A percentile compares a stretch with the other conserved stretches of the same genome.
Evolutionary conservation across 2,329 filamentous ascomycete species (phyloP).

Genomic region (Cucurbitaria berberidis): DNA sequence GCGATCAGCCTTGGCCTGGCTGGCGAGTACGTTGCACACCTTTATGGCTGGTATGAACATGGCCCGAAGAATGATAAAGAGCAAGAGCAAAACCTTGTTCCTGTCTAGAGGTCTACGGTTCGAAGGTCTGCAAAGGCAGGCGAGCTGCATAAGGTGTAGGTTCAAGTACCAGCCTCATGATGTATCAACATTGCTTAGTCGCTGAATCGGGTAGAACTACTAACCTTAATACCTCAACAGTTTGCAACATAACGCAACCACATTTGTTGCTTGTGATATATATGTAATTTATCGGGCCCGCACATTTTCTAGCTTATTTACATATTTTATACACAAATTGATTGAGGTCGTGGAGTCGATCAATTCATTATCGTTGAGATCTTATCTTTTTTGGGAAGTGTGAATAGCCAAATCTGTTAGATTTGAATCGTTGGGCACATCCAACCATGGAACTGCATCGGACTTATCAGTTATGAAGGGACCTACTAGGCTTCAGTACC

Average conservation of each 20-base stretch:
- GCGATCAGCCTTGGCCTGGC: slow-evolving; percentile 62
- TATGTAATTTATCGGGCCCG: neutral
- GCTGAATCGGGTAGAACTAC: neutral
- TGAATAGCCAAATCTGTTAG: no score
- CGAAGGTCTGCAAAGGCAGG: neutral
- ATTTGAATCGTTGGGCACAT: no score
- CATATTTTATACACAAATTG: no score
- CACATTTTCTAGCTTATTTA: no score
- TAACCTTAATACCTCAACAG: neutral
- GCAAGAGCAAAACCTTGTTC: neutral
- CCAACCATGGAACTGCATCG: no score
- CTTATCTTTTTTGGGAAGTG: no score
- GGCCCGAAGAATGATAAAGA: slow-evolving; percentile 12
- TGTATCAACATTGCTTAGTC: neutral
- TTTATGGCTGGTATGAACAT: slow-evolving; percentile 32
- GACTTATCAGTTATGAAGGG: no score
- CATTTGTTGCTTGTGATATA: neutral
- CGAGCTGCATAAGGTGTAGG: neutral
- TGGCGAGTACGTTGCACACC: slow-evolving; percentile 57
- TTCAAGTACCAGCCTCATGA: neutral
- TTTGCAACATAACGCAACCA: neutral
- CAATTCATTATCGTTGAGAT: no score
- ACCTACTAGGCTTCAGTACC: no score
- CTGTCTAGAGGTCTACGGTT: neutral
- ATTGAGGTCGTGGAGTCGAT: no score